These are phyloP conservation scores for Nigrospora sphaerica DNA, from an alignment of 2,329 filamentous ascomycete genomes.

Conservation along the genomic window DNA sequence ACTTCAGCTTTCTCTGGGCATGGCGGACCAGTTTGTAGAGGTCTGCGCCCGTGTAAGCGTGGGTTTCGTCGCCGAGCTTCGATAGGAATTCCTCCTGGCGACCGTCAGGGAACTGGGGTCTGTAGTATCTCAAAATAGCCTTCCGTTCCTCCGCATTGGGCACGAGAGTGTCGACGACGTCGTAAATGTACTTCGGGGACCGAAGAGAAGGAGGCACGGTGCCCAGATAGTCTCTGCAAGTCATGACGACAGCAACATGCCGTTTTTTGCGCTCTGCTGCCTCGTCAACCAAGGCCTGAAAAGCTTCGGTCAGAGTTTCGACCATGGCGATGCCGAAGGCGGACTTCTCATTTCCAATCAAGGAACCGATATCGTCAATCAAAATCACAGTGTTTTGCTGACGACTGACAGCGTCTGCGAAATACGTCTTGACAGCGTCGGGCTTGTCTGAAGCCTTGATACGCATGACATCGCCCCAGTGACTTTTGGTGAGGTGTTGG, in stretches of 20 bases:
- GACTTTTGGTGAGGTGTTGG: constrained; percentile 55
- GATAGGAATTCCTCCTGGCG: constrained; percentile 46
- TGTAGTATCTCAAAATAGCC: constrained; percentile 63
- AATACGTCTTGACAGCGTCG: constrained; percentile 55
- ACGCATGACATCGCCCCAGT: constrained; percentile 64
- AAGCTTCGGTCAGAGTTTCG: constrained; percentile 45
- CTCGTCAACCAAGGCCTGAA: constrained; percentile 29
- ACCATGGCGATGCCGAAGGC: constrained; percentile 26
- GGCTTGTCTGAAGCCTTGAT: constrained; percentile 51
- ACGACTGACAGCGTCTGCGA: constrained; percentile 59
- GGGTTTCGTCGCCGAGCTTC: constrained; percentile 65
- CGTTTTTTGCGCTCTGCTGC: constrained; percentile 27
- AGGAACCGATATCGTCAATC: constrained; percentile 66
- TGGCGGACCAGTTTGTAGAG: constrained; percentile 56
- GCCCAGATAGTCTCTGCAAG: constrained; percentile 62
- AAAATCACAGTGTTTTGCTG: constrained; percentile 68
- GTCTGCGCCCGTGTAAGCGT: constrained; percentile 81
- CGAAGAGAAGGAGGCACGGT: constrained; percentile 66
- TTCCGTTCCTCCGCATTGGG: constrained; percentile 65
- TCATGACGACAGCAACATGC: constrained; percentile 65
- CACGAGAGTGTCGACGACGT: constrained; percentile 67
- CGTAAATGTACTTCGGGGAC: constrained; percentile 55
- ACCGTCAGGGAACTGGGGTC: constrained; percentile 36
- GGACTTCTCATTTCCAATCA: constrained; percentile 49
- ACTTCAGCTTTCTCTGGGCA: constrained; percentile 26